Base-by-base conservation (phyloP, 176 grass and related monocot species). In the Sorghum bicolor region DNA sequence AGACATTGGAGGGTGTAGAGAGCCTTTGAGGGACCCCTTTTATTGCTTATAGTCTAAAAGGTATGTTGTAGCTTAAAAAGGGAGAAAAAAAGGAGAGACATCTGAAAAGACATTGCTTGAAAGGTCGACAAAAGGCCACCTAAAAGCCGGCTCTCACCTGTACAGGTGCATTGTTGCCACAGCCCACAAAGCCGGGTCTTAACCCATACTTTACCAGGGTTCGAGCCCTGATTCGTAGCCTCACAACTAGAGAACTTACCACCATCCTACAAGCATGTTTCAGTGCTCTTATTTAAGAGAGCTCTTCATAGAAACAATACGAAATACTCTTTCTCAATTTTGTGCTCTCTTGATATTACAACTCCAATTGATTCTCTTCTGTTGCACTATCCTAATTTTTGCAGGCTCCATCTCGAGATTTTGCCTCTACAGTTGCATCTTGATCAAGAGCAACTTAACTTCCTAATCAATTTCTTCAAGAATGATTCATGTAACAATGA, bases 361-460 rank as follows among this genome's bases (percentile, higher is more conserved):
- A 62, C 22, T 73, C 74, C 24, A 41, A 62, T 43, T 74, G 22
- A 79, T 34, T 38, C 4, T 61, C 22, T 83, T 86, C 40, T 77
- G 60, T 79, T 90, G 53, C 55, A 29, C 44, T 78, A 75, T 87
- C 70, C 8, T 36, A 74, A 70, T 34, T 41, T 88, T 82, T 88
- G 70, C 87, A 99, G 96, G 82, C 87, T 96, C 55, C 72, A 72
- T 83, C 86, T 99, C 15, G 91, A 99, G 84, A 83, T 99, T 89
- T 80, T 95, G 74, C 96, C 96, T 68, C 82, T 99, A 40, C 91
- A 90, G 25, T 85, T 99, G 50, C 96, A 99, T 99, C 88, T 99
- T 80, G 93, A 99, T 90, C 96, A 99, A 87, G 91, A 81, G 22
- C 96, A 96, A 40, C 89, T 99, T 67, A 92, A 99, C 86, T 99